Conservation (phyloP, 225 moss, liverwort and hornwort genomes). For the Takakia lepidozioides region DNA sequence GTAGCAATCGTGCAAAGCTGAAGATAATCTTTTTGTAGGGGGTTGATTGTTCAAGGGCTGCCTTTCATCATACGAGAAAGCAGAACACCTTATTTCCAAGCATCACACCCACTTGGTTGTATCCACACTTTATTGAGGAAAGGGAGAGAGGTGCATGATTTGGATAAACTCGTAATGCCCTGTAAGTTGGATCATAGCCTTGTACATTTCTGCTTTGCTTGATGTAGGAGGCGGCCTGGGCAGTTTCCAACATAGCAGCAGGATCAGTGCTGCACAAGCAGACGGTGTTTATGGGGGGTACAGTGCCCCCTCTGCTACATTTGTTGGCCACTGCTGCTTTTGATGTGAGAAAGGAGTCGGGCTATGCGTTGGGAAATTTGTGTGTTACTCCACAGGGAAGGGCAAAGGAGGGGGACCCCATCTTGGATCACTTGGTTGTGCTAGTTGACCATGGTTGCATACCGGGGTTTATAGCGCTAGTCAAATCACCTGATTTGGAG, state of each 20-base stretch:
- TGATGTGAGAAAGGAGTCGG: conserved; percentile 91
- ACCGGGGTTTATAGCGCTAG: conserved; percentile 78
- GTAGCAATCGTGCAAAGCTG: too few species aligned
- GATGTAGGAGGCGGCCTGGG: conserved; percentile 96
- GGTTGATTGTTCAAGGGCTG: too few species aligned
- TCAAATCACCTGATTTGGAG: conserved; percentile 89
- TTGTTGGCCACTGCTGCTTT: conserved; percentile 83
- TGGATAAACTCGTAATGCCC: too few species aligned
- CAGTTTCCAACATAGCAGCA: conserved; percentile 82
- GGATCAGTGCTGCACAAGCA: conserved; percentile 71
- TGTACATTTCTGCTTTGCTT: too few species aligned
- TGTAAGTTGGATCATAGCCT: too few species aligned
- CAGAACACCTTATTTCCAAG: too few species aligned
- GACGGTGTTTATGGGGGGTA: conserved; percentile 70
- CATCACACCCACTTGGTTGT: too few species aligned
- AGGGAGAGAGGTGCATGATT: too few species aligned
- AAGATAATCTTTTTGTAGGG: too few species aligned
- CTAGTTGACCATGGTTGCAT: conserved; percentile 85
- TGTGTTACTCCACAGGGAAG: conserved; percentile 60
- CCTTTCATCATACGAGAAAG: too few species aligned
- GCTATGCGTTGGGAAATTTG: conserved; percentile 80
- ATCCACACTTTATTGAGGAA: too few species aligned
- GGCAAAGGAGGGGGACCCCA: conserved; percentile 55
- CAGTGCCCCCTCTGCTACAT: conserved; percentile 77
- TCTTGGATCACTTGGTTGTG: conserved; percentile 76